phyloP scores from a whole-genome alignment of 352 stramenopile genomes.

The Phytophthora syringae region DNA sequence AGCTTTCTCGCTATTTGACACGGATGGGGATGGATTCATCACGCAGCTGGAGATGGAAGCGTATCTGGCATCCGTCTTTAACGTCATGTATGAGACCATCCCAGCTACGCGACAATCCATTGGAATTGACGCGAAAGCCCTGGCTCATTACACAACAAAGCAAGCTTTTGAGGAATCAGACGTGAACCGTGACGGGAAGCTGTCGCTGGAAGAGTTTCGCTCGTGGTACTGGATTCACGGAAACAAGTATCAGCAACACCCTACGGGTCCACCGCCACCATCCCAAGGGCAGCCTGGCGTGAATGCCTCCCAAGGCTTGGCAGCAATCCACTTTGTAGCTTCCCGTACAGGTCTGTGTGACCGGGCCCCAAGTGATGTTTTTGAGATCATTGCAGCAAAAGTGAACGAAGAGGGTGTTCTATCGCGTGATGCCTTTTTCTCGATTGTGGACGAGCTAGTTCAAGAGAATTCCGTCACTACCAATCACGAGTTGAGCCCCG shows the following conservation, averaged over 20 bases:
- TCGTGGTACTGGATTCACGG: slow-evolving; percentile 71
- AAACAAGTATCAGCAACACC: slow-evolving; percentile 27
- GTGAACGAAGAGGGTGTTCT: slow-evolving; percentile 87
- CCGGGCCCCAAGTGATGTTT: slow-evolving; percentile 68
- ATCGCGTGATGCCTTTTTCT: slow-evolving; percentile 68
- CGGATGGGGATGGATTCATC: slow-evolving; percentile 85
- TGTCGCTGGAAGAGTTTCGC: slow-evolving; percentile 86
- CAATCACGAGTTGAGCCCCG: slow-evolving; percentile 28
- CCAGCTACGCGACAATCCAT: slow-evolving; percentile 43
- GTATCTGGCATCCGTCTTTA: slow-evolving; percentile 81
- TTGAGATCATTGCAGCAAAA: slow-evolving; percentile 83
- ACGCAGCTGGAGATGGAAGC: slow-evolving; percentile 80
- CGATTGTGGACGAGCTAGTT: slow-evolving; percentile 72
- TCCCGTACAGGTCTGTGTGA: slow-evolving; percentile 63
- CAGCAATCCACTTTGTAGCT: slow-evolving; percentile 66
- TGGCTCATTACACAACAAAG: slow-evolving; percentile 76
- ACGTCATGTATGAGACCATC: slow-evolving; percentile 64
- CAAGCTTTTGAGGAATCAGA: slow-evolving; percentile 91
- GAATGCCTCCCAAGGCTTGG: slow-evolving; percentile 31
- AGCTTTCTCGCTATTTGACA: slow-evolving; percentile 88
- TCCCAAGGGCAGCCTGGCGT: slow-evolving; percentile 4
- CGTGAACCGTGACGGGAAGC: slow-evolving; percentile 74
- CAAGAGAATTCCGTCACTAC: slow-evolving; percentile 34
- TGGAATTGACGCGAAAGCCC: slow-evolving; percentile 53
- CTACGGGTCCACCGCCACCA: neutral